A percentile compares a stretch with the other conserved stretches of the same genome.
Conservation (phyloP, 208 protist genomes). For the Leishmania turanica region DNA sequence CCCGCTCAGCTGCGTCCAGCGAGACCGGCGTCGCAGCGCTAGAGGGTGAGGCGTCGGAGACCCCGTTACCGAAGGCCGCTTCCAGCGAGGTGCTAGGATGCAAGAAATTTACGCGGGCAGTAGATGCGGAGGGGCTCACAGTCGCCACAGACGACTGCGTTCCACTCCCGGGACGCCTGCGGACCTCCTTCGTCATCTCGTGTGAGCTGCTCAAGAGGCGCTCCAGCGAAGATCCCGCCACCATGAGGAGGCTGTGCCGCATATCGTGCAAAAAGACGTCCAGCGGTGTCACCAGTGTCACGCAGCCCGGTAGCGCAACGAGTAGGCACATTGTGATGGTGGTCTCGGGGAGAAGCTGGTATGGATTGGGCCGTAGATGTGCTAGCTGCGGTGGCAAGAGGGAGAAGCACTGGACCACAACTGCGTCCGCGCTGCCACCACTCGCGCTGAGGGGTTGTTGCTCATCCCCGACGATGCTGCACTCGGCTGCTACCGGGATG, state of each 20-base stretch:
- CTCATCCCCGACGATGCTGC: background rate
- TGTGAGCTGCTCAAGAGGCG: background rate
- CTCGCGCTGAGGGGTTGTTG: background rate
- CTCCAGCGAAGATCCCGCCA: background rate
- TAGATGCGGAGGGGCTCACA: background rate
- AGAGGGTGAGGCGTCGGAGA: background rate
- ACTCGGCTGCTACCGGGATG: constrained; percentile 37
- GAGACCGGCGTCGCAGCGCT: no score
- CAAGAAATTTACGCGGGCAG: background rate
- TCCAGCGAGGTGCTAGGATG: background rate
- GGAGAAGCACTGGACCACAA: constrained; percentile 70
- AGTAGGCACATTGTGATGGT: constrained; percentile 10
- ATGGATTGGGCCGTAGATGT: constrained; percentile 38
- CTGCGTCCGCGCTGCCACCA: background rate
- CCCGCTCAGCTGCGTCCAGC: background rate
- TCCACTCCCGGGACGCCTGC: no score
- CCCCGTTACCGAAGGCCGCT: background rate
- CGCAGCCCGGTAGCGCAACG: constrained; percentile 27
- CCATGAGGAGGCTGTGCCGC: constrained; percentile 1
- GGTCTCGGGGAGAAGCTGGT: constrained; percentile 35
- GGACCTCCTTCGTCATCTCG: background rate
- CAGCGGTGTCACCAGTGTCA: constrained; percentile 20
- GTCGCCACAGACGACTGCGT: background rate
- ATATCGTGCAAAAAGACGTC: constrained; percentile 11
- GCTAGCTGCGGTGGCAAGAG: constrained; percentile 43